Percentiles rank a stretch among this genome's conserved stretches.
These are phyloP conservation scores for Epichloe sylvatica DNA, from an alignment of 2,329 filamentous ascomycete species.

Conservation along the genomic window DNA sequence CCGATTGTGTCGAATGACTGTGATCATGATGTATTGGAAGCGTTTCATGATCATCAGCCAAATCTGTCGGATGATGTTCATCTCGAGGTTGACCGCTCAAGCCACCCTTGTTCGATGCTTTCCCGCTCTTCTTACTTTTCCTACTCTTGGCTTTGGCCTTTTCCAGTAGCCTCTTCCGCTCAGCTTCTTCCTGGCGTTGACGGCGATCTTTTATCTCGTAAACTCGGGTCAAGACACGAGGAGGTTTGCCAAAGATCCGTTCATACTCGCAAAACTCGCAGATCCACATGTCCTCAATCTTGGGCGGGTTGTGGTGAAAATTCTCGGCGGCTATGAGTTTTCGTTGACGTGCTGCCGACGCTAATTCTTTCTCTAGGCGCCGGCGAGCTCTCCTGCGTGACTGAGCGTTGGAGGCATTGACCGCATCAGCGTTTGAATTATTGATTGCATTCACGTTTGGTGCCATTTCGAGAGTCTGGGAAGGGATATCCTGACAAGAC, in stretches of 20 bases:
- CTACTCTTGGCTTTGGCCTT: conserved; percentile 89
- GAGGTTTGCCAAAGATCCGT: conserved; percentile 79
- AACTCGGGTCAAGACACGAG: conserved; percentile 69
- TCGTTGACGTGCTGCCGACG: conserved; percentile 61
- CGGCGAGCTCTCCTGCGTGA: conserved; percentile 46
- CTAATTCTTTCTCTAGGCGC: conserved; percentile 56
- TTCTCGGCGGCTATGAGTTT: conserved; percentile 62
- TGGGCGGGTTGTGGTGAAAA: conserved; percentile 61
- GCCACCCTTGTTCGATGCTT: conserved; percentile 25
- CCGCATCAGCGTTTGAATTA: conserved; percentile 7
- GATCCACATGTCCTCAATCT: conserved; percentile 68
- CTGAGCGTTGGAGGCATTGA: conserved; percentile 15
- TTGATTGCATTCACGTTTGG: conserved; percentile 8
- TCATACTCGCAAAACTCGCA: conserved; percentile 99
- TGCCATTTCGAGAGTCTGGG: conserved; percentile 7
- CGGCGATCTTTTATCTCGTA: conserved; percentile 92
- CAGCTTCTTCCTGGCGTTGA: conserved; percentile 69
- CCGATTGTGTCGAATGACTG: conserved; percentile 25
- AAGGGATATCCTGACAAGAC: conserved; percentile 11
- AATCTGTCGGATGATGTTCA: conserved; percentile 11
- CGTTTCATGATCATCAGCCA: conserved; percentile 11
- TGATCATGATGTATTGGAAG: conserved; percentile 13
- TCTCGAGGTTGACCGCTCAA: conserved; percentile 12
- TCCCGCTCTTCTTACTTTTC: conserved; percentile 73
- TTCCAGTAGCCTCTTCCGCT: conserved; percentile 70